Evolutionary conservation across 257 asterid species (phyloP).

Genomic region (Misopates orontium): DNA sequence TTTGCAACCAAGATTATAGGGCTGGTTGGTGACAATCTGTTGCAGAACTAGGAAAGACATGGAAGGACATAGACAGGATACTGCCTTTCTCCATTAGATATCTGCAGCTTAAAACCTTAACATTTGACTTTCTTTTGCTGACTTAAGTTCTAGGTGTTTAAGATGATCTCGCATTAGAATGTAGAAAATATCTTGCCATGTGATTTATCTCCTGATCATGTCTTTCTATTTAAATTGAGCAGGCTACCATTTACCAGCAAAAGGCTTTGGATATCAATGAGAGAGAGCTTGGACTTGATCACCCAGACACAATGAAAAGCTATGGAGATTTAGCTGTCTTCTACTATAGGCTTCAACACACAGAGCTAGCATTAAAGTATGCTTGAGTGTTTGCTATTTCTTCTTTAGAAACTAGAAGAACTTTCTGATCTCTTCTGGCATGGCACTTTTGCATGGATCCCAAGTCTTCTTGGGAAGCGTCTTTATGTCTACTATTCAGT

Average conservation of each 20-base stretch:
- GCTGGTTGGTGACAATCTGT: conserved; percentile 4
- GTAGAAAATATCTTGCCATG: neutral
- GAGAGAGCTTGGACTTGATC: conserved; percentile 85
- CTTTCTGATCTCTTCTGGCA: too few species aligned
- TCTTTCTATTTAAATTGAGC: conserved; percentile 22
- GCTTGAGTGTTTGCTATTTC: conserved; percentile 9
- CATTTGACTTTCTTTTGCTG: too few species aligned
- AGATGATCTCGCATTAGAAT: neutral
- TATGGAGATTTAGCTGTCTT: conserved; percentile 84
- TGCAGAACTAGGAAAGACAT: neutral
- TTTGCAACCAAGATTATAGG: conserved; percentile 10
- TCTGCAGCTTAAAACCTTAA: conserved; percentile 4
- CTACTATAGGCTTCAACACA: conserved; percentile 79
- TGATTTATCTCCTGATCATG: conserved; percentile 22
- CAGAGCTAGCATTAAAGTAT: conserved; percentile 66
- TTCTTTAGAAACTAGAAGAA: neutral
- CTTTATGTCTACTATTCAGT: too few species aligned
- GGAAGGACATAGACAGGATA: too few species aligned
- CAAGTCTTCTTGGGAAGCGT: too few species aligned
- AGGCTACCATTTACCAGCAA: conserved; percentile 87
- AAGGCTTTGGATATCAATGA: conserved; percentile 84
- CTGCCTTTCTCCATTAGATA: neutral
- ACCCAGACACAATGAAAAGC: conserved; percentile 92
- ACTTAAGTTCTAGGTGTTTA: too few species aligned
- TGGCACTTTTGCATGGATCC: too few species aligned